A percentile compares a stretch with the other conserved stretches of the same genome.
Evolutionary conservation across 495 filamentous ascomycete genomes (phyloP).

Genomic region (Staphylotrichum tortipilum): DNA sequence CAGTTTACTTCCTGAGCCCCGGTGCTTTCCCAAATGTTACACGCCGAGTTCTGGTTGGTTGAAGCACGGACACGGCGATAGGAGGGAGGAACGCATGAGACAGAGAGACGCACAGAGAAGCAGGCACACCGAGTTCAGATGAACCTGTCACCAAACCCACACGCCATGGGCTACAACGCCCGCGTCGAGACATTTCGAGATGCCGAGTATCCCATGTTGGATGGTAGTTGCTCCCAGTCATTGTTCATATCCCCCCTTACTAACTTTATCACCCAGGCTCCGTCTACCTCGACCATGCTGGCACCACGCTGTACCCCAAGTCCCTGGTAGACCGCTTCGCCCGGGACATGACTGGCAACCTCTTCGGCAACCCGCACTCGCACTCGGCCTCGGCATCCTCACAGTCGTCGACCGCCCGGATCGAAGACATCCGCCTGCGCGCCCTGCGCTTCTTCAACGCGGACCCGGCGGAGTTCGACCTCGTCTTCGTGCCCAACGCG

Average conservation of each 20-base stretch:
- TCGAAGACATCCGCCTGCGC: slow-evolving; percentile 67
- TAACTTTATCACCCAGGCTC: slow-evolving; percentile 46
- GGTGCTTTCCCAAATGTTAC: background rate
- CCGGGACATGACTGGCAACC: slow-evolving; percentile 61
- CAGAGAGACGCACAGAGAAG: background rate
- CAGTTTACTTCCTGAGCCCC: background rate
- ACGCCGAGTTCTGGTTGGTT: background rate
- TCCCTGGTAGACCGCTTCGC: slow-evolving; percentile 74
- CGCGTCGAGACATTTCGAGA: slow-evolving; percentile 60
- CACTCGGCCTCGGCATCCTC: slow-evolving; percentile 81
- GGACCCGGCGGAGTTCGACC: slow-evolving; percentile 71
- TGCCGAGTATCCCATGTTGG: slow-evolving; percentile 76
- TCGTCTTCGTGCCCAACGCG: slow-evolving; percentile 88
- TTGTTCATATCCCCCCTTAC: background rate
- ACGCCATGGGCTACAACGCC: slow-evolving; percentile 46
- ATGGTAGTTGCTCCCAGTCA: slow-evolving; percentile 41
- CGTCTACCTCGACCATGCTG: slow-evolving; percentile 89
- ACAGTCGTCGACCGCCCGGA: slow-evolving; percentile 59
- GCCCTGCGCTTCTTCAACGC: slow-evolving; percentile 77
- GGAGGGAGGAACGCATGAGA: slow-evolving; percentile 3
- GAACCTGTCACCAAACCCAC: too few relatives aligned
- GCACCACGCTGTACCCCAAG: slow-evolving; percentile 72
- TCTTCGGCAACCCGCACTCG: slow-evolving; percentile 90
- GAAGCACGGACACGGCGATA: slow-evolving; percentile 1
- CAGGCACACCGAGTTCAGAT: background rate